Base-by-base conservation (phyloP, 108 stramenopile genomes). In the Parietichytrium sp. region DNA sequence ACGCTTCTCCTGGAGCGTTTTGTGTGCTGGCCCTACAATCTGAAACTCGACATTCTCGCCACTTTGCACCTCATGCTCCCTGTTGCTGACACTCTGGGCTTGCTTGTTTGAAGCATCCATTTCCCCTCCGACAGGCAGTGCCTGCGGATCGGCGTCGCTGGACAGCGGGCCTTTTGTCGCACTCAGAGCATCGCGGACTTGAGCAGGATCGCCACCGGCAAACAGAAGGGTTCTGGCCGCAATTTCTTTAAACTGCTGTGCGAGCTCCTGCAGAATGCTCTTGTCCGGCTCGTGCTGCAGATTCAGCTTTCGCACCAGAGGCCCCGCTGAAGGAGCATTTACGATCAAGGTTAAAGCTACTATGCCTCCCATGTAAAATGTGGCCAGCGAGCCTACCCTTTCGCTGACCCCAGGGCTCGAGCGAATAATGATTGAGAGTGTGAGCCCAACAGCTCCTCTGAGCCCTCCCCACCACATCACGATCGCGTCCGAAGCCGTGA, bases 391-490 rank as follows among this genome's bases (percentile, higher is more conserved):
- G 55, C 85, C 80, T 6, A 85, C 79, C 48, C 18, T 26, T 31
- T 36, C 29, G 51, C 23, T 31, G 26, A 80, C 83, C 78, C n/a
- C 51, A 47, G 29, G 42, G 42, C 50, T 48, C 26, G 88, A 72
- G 53, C 87, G 78, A 12, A 91, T 87, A 31, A 86, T 31, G 1
- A 91, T 33, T 20, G 88, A 89, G 42, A 91, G 85, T 29, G 89
- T 84, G 49, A 91, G 87, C 7, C 88, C 91, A n/a, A 90, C 86
- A n/a, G 88, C 89, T 2, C 91, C 91, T 16, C 91, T 48, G 15
- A 91, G 80, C 27, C 86, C 88, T 33, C 85, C 89, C 48, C 79
- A 85, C 1, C 61, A 54, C 45, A 89, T 85, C 29, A 84, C 85
- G n/a, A 77, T 52, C 38, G 51, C 50, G 49, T 88, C 80, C 27